Evolutionary conservation across 2,329 filamentous ascomycete species (phyloP).

Genomic region (Rugonectria rugulosa): DNA sequence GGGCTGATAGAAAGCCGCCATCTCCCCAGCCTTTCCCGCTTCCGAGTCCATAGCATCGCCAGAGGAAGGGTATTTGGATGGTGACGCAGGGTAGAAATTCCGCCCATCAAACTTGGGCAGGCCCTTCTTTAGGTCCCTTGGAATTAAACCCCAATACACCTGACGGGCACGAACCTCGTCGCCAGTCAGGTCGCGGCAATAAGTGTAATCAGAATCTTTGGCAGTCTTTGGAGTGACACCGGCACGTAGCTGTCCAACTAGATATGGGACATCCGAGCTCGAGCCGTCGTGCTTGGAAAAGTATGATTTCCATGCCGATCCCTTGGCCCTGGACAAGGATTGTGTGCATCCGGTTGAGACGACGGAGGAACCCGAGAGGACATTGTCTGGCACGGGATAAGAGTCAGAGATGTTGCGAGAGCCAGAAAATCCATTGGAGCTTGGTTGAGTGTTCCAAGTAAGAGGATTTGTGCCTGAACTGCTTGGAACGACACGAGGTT

Average conservation of each 20-base stretch:
- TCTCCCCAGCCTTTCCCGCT: background rate
- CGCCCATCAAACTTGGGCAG: constrained; percentile 71
- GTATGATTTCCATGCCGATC: constrained; percentile 31
- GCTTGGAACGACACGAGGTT: constrained; percentile 47
- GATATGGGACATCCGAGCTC: constrained; percentile 53
- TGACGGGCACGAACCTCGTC: constrained; percentile 66
- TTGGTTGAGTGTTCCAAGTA: constrained; percentile 18
- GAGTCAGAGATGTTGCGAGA: background rate
- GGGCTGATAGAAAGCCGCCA: background rate
- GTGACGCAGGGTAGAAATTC: constrained; percentile 68
- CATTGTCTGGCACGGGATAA: too few relatives aligned
- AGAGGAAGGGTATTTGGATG: constrained; percentile 48
- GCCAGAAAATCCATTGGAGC: background rate
- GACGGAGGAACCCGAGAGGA: too few relatives aligned
- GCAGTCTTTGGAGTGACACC: constrained; percentile 52
- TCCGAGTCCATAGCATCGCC: constrained; percentile 10
- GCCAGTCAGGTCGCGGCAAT: constrained; percentile 63
- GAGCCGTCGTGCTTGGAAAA: constrained; percentile 29
- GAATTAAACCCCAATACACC: constrained; percentile 67
- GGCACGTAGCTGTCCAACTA: constrained; percentile 60
- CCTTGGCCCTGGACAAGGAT: too few relatives aligned
- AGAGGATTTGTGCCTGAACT: constrained; percentile 24
- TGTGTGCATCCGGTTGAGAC: constrained; percentile 10
- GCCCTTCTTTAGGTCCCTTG: constrained; percentile 57
- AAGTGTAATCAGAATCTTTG: constrained; percentile 58